phyloP scores from a whole-genome alignment of 2,329 filamentous ascomycete genomes.

The Fusarium scirpi region DNA sequence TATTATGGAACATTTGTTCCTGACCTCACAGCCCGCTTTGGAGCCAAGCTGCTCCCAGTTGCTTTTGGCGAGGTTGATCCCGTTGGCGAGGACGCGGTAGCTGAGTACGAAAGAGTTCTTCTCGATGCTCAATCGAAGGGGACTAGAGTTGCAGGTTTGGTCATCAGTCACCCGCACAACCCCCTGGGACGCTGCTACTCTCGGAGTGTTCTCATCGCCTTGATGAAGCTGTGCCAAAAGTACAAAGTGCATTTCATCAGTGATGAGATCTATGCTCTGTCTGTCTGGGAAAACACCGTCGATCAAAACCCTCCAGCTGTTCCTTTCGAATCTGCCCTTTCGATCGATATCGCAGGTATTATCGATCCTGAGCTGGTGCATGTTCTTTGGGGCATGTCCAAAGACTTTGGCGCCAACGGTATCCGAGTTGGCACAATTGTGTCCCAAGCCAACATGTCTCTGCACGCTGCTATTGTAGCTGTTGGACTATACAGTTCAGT shows the following conservation, averaged over 20 bases:
- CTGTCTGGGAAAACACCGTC: conserved; percentile 58
- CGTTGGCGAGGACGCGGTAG: conserved; percentile 55
- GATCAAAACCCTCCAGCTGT: conserved; percentile 44
- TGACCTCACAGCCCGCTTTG: conserved; percentile 59
- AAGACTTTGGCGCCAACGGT: conserved; percentile 69
- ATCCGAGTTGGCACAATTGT: conserved; percentile 64
- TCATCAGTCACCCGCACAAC: conserved; percentile 65
- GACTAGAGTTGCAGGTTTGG: conserved; percentile 58
- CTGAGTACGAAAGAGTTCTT: conserved; percentile 59
- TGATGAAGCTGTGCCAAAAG: conserved; percentile 61
- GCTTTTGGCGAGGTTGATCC: conserved; percentile 59
- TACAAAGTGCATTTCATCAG: conserved; percentile 65
- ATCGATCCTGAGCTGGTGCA: conserved; percentile 65
- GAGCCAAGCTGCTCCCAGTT: conserved; percentile 57
- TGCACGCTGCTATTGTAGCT: conserved; percentile 54
- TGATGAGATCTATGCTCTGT: conserved; percentile 64
- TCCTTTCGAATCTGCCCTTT: conserved; percentile 60
- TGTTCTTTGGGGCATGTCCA: conserved; percentile 60
- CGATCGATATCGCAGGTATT: conserved; percentile 56
- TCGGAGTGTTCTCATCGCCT: conserved; percentile 52
- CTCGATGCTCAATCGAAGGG: conserved; percentile 55
- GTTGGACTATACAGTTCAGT: conserved; percentile 58
- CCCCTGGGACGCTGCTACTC: conserved; percentile 63
- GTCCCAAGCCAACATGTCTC: conserved; percentile 57
- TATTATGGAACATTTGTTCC: conserved; percentile 62